Evolutionary conservation across 306 rosid species (phyloP), one percentile per base, ranked within the genome.

Genomic region (Gastrolobium villosum): DNA sequence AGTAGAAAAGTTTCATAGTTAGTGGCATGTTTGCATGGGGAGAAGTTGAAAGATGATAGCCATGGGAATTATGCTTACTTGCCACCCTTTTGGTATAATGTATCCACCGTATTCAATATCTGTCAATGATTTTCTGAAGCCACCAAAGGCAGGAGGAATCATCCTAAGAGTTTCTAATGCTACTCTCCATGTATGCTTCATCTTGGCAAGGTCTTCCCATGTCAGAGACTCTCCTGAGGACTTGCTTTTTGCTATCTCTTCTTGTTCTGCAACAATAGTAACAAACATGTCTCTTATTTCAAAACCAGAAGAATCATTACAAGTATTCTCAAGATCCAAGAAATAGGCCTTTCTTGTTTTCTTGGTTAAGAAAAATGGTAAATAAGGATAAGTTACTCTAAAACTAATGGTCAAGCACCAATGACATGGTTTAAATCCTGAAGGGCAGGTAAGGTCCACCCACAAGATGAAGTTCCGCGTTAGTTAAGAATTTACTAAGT

Each of bases 131-230:
- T 57, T 84, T 65, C 90, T 84, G 80, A 92, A 87, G 71, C 86
- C 71, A 67, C 92, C 92, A 70, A 86, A 90, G 28, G 89, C 2
- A 1, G 94, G 98, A 84, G 97, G 91, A 82, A 84, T 15, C 37
- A 85, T 36, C 52, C 97, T 87, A 40, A 94, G 76, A 45, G 90
- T 92, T 79, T 94, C 97, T 84, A 67, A 30, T 71, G 92, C 96
- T 57, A 90, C 94, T 85, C 81, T 85, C 94, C 98, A 92, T 14
- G 97, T 90, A 88, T 85, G 86, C 88, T 89, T 94, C 98, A 92
- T 94, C 85, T 90, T 85, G 61, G 85, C 64, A 65, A 92, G 87
- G 86, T 94, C 97, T 84, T 89, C 89, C 96, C 96, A 94, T 0
- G 87, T 90, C 43, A 94, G 84, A 9, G 83, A 15, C 73, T 89